Base-by-base conservation (phyloP, 1,284 basidiomycete species). In the Rhodotorula sp. region DNA sequence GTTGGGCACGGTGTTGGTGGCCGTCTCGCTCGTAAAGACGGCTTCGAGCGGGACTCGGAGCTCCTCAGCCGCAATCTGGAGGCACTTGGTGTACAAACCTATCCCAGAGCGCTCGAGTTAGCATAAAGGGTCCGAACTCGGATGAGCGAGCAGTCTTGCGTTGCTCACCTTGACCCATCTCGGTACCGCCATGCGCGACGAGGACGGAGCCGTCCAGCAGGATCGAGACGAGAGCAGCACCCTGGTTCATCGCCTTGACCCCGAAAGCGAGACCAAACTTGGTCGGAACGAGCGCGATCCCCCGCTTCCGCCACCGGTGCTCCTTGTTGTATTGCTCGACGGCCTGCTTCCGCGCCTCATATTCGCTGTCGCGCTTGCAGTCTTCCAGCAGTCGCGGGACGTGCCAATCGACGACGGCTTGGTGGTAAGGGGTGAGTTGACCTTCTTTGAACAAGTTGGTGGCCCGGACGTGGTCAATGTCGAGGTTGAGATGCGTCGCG, bases 361-460 rank as follows among this genome's bases (percentile, higher is more conserved):
- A 80, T 21, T 81, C 76, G 51, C 75, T 75, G 10, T 76, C 74
- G 20, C 63, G 47, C 67, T 75, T 76, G 66, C 79, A 77, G 54
- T 80, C 73, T 76, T 78, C 76, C 8, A 82, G 70, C 51, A 79
- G 47, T 0, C 69, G 62, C 0, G 81, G 81, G 15, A 82, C 80
- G 72, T 82, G 81, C 78, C 78, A 82, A 52, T 82, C 81, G 56
- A 80, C 69, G 3, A 82, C 71, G 46, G 74, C 72, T 70, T 82
- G 81, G 56, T 74, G 73, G 69, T 80, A 82, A 70, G 80, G 81
- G 56, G 80, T 81, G 68, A 76, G 75, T 18, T 82, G 77, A 39
- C 79, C 79, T 73, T 82, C 81, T 56, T 73, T 59, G 73, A 80
- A 81, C 60, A 82, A 68, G 74, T 82, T 82, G 57, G 79, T 69